Evolutionary conservation across 202 grass and related monocot species (phyloP), one percentile per base, ranked within the genome.

Genomic region (Tripidium arundinaceum): DNA sequence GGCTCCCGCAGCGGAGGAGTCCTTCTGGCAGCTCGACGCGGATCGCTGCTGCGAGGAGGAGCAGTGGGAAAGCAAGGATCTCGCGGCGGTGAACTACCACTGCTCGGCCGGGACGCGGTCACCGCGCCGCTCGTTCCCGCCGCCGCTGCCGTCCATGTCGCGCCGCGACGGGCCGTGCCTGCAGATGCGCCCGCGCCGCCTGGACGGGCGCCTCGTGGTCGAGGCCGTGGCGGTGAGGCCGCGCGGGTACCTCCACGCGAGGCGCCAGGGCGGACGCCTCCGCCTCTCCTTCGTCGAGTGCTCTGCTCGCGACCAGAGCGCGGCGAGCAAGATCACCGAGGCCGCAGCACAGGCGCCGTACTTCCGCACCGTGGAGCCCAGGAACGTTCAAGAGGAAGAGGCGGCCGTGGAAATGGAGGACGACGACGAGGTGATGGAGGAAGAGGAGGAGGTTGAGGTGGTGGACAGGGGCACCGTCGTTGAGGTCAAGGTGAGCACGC

Each of bases 401-500:
- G 47, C 42, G 4, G 4, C 38, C 28, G 68, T 88, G 74, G 86
- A 84, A 8, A 41, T 62, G 12, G 90, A 83, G 14, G 84, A 89
- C 2, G 80, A 68, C 1, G 41, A 77, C 2, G 81, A 85, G 31
- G 83, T 83, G 2, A 54, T 54, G 52, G n/a, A 11, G 52, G 93
- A 88, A 11, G 87, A 93, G 58, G 90, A 97, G 45, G 90, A 97
- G 77, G 81, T 97, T 12, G 90, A 93, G 85, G 93, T 97, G 39
- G 84, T 97, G 36, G 93, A 93, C 78, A 87, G 93, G 62, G 88
- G 93, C n/a, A 97, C 90, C 11, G 88, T 97, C 4, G 87, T 97
- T 14, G 93, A 97, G 80, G 88, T 97, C 12, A 97, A 93, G 84
- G 93, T 97, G 46, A 97, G 86, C 83, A 87, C 88, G 26, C 93